Evolutionary conservation across 2,329 filamentous ascomycete species (phyloP), one percentile per base, ranked within the genome.

Genomic region (Fusarium globosum): DNA sequence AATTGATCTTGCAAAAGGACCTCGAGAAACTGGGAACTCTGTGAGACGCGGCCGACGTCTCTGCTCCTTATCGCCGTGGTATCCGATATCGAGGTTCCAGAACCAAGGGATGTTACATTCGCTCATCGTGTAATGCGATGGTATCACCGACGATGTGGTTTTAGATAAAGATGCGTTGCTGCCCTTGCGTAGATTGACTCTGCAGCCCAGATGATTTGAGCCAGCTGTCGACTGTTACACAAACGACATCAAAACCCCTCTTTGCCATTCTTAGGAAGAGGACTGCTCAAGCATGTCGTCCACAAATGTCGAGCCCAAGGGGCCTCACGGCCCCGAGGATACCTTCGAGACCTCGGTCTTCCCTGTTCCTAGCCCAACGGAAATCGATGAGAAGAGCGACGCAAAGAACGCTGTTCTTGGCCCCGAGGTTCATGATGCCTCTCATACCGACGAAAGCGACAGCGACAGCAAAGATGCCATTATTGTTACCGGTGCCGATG

Each of bases 401-500:
- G 55, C 55, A n/a, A 64, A 72, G 20, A 49, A 62, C 13, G 51
- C 49, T 28, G 57, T 58, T 6, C 58, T 52, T 28, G 39, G 43
- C 6, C 23, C 55, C 8, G 58, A 67, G 14, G n/a, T 69, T 42
- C 61, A 48, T 16, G 58, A 61, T 23, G 36, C 57, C 16, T 60
- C 69, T 6, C 49, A 38, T 20, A 30, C 76, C 33, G 64, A 79
- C 4, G 80, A 81, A 1, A 81, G 79, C 38, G 81, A 83, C 8
- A 80, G 78, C 26, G 81, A 83, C 38, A 79, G 77, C 63, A 82
- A 85, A 30, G 80, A 86, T 30, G 80, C 74, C 20, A 84, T 89
- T 72, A 89, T 90, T 61, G 63, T 86, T 68, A 88, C 86, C 0
- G 88, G 87, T 58, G 79, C 83, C 13, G 88, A 89, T 75, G 88